Conservation (phyloP, 257 asterid genomes). For the Vinca minor region DNA sequence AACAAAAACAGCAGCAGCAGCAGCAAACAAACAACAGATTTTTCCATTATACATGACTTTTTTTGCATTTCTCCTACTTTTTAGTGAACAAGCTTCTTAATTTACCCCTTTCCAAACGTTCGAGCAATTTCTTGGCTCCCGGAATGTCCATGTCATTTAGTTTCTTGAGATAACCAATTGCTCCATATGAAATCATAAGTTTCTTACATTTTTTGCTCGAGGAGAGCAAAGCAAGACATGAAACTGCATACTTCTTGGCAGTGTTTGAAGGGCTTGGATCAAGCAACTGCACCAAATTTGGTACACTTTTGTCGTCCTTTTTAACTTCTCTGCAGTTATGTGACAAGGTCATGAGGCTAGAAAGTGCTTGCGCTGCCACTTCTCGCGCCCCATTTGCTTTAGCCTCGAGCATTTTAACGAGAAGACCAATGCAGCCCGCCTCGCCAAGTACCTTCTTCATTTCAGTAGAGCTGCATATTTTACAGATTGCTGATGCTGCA, state of each 20-base stretch:
- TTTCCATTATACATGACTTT: too few relatives aligned
- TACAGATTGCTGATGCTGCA: conserved; percentile 68
- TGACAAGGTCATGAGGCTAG: conserved; percentile 48
- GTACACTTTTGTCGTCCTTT: conserved; percentile 60
- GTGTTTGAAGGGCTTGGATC: conserved; percentile 75
- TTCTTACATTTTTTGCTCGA: conserved; percentile 74
- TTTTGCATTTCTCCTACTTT: conserved; percentile 33
- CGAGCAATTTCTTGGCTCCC: conserved; percentile 46
- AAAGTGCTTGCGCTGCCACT: conserved; percentile 65
- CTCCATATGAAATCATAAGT: conserved; percentile 86
- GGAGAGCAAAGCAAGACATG: conserved; percentile 56
- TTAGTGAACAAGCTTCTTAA: conserved; percentile 59
- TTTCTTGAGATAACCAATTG: conserved; percentile 15
- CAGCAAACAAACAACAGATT: too few relatives aligned
- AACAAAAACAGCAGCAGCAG: too few relatives aligned
- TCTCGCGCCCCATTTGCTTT: conserved; percentile 50
- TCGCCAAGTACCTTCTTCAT: conserved; percentile 54
- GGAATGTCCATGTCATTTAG: conserved; percentile 8
- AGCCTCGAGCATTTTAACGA: conserved; percentile 64
- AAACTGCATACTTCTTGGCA: conserved; percentile 70
- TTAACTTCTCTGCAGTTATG: conserved; percentile 57
- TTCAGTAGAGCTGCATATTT: conserved; percentile 35
- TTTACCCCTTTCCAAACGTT: conserved; percentile 63
- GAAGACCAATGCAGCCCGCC: conserved; percentile 65
- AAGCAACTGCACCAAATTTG: conserved; percentile 66